Evolutionary conservation across 1,139 yeast genomes (phyloP), one percentile per base, ranked within the genome.

Genomic region (Kluyveromyces sp.): DNA sequence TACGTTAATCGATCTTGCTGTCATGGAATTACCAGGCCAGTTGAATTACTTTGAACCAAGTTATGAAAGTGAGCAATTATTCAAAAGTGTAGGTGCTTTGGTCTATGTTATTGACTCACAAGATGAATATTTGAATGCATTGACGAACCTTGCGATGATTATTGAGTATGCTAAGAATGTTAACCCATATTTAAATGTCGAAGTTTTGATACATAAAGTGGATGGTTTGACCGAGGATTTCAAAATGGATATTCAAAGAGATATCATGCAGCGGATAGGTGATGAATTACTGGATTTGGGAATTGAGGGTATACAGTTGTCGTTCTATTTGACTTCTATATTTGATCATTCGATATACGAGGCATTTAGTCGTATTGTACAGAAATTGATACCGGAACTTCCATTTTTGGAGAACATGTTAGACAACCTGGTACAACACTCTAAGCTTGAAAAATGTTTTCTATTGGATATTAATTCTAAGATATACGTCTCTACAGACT

Each of bases 21-120:
- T 92, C n/a, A 87, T 89, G 84, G 98, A 92, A 63, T 71, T 92
- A 30, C 98, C 98, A 0, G 98, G 97, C 1, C 97, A 92, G 65
- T 68, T 90, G 53, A 88, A 89, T 62, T 79, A 87, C 61, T 87
- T 88, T 63, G 96, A 89, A 57, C 92, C 95, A 4, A 76, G 74
- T 42, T 82, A 82, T 57, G 97, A 90, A 59, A 78, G 87, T 15
- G 90, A 83, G 53, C 71, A 83, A 50, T 68, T 86, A 38, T 90
- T 90, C 61, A 75, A 83, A 44, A 81, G 84, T 45, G 89, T 89
- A 29, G 96, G 96, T n/a, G 95, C 97, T 0, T 73, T 92, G 41
- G 94, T 92, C 1, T 92, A 92, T 61, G 97, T 92, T 39, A 89
- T 92, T 51, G 98, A 92, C 65, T 78, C 88, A 4, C 97, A 92